phyloP scores from a whole-genome alignment of 1,139 yeast species.

The Maudiozyma humilis region DNA sequence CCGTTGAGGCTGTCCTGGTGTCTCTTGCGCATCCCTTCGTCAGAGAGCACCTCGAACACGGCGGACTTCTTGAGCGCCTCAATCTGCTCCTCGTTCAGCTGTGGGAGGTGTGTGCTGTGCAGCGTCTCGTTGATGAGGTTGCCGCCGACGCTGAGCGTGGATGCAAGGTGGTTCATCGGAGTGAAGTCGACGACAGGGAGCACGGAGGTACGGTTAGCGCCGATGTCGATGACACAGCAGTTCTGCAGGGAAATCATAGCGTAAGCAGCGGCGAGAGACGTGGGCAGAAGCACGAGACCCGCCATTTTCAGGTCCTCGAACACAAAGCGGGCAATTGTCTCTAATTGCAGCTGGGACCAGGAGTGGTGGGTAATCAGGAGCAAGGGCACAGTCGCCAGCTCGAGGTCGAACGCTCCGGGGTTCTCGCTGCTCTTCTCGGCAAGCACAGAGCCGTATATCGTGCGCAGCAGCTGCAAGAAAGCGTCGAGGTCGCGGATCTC shows the following conservation, averaged over 20 bases:
- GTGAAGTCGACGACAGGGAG: conserved; percentile 71
- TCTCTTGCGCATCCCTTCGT: conserved; percentile 47
- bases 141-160: conserved; percentile 54
- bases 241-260: conserved; percentile 58
- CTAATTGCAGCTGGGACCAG: conserved; percentile 66
- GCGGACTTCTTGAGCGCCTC: conserved; percentile 68
- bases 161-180: conserved; percentile 47
- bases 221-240: conserved; percentile 74
- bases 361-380: conserved; percentile 53
- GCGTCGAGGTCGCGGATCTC: conserved; percentile 61
- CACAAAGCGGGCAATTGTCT: conserved; percentile 61
- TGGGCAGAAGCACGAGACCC: conserved; percentile 64
- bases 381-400: conserved; percentile 40
- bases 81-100: conserved; percentile 49
- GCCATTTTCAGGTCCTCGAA: conserved; percentile 69
- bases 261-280: conserved; percentile 62
- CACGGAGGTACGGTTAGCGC: conserved; percentile 65
- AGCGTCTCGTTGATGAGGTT: conserved; percentile 49
- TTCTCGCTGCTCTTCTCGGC: conserved; percentile 27
- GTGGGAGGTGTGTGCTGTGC: conserved; percentile 43
- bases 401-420: conserved; percentile 40
- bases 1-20: conserved; percentile 35
- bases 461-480: conserved; percentile 56
- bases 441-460: conserved; percentile 51
- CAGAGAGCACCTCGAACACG: conserved; percentile 72